Evolutionary conservation across 2,329 filamentous ascomycete species (phyloP), one percentile per base, ranked within the genome.

Genomic region (Westerdykella sp.): DNA sequence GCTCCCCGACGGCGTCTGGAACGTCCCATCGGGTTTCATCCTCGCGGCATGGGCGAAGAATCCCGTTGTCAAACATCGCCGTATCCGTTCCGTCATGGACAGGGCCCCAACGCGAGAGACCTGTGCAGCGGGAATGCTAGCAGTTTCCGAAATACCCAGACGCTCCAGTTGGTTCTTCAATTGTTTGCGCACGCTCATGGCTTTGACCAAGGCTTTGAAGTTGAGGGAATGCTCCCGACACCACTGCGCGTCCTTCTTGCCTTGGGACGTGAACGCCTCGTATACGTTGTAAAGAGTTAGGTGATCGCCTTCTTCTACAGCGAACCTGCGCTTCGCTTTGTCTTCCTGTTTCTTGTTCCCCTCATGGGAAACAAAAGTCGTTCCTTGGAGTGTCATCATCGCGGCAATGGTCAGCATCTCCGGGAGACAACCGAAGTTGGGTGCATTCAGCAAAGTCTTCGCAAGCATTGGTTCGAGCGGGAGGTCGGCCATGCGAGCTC

Each of bases 401-500:
- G 93, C 90, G 5, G 91, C 88, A 51, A 97, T 95, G 2, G 84
- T 88, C 21, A 97, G 75, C 41, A 97, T 85, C 66, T 96, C 91
- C 60, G 80, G 84, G 11, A 95, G 70, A 54, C 90, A 96, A 31
- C 76, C 76, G 67, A 95, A 94, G 0, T 77, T 74, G 4, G 80
- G 71, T 0, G 90, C 85, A 14, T 83, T 80, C 7, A 97, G 79
- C 4, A 96, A 74, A 0, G 85, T 87, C 68, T 91, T 94, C 6
- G 85, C 87, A 78, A 96, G 93, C 88, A 96, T 96, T 0, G 93
- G 93, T 55, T 95, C 88, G 6, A 97, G 80, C 0, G 90, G 85
- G 35, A 98, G 73, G 64, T 97, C 91, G 0, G 93, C 91, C 89
- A 97, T 96, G 35, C 87, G 79, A 47, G 80, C 75, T 1, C 93